A percentile compares a stretch with the other conserved stretches of the same genome.
Conservation (phyloP, 768 basidiomycete genomes). For the Termitomyces sp. region DNA sequence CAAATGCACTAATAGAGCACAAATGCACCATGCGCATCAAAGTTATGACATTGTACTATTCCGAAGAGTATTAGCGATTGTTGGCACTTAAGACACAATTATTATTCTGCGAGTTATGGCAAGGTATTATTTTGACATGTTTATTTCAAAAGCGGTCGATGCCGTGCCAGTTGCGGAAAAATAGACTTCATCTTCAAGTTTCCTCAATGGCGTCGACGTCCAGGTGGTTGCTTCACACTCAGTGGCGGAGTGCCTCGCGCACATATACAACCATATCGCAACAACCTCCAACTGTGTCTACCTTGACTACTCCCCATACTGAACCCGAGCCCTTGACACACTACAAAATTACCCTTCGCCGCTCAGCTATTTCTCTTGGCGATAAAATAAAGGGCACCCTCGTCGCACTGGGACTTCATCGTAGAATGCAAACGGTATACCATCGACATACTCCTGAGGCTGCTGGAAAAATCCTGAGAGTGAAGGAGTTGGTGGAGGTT, state of each 20-base stretch:
- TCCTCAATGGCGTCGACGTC: slow-evolving; percentile 13
- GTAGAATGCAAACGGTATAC: slow-evolving; percentile 82
- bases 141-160: neutral
- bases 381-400: slow-evolving; percentile 67
- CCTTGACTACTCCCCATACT: neutral
- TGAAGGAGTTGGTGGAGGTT: slow-evolving; percentile 90
- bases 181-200: neutral
- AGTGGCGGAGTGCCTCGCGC: slow-evolving; percentile 10
- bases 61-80: too few species aligned
- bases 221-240: slow-evolving; percentile 6
- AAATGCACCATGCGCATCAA: too few species aligned
- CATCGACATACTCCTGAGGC: slow-evolving; percentile 65
- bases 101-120: too few species aligned
- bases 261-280: slow-evolving; percentile 2
- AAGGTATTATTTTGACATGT: neutral
- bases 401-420: slow-evolving; percentile 75
- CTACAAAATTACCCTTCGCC: slow-evolving; percentile 83
- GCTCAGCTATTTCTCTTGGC: slow-evolving; percentile 82
- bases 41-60: too few species aligned
- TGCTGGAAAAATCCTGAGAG: slow-evolving; percentile 79
- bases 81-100: too few species aligned
- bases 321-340: slow-evolving; percentile 47
- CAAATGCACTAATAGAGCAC: too few species aligned
- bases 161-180: neutral
- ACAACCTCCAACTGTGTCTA: neutral